A percentile compares a stretch with the other conserved stretches of the same genome.
phyloP scores from a whole-genome alignment of 2,329 filamentous ascomycete genomes.

The Byssoonygena ceratinophila region DNA sequence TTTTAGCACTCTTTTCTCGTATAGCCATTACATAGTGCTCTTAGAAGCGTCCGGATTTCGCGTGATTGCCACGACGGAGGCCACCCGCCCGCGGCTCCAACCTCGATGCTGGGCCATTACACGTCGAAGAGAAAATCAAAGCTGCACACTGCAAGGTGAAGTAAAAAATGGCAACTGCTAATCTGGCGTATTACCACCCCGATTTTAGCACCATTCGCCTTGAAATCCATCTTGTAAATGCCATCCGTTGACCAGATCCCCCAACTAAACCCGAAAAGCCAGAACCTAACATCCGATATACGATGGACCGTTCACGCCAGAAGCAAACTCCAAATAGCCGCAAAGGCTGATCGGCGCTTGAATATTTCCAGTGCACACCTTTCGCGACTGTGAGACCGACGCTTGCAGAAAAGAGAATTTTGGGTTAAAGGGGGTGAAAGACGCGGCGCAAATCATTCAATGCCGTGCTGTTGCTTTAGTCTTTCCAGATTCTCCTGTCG shows the following conservation, averaged over 20 bases:
- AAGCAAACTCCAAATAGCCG: background rate
- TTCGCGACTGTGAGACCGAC: background rate
- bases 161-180: slow-evolving; percentile 5
- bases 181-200: slow-evolving; percentile 2
- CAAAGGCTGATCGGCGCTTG: background rate
- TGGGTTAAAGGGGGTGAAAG: background rate
- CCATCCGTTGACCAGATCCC: background rate
- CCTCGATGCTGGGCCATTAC: no score
- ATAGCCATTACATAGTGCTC: no score
- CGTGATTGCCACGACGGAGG: no score
- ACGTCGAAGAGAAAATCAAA: background rate
- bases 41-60: no score
- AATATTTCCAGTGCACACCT: background rate
- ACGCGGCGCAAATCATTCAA: slow-evolving; percentile 58
- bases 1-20: no score
- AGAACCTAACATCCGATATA: background rate
- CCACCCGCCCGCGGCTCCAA: no score
- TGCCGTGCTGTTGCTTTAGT: slow-evolving; percentile 94
- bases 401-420: background rate
- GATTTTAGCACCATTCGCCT: background rate
- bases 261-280: background rate
- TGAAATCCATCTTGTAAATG: slow-evolving; percentile 7
- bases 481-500: slow-evolving; percentile 96
- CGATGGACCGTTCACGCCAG: slow-evolving; percentile 2
- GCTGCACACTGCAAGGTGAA: background rate